These are phyloP conservation scores for Peronospora tabacina DNA, from an alignment of 352 stramenopile species.

Conservation along the genomic window DNA sequence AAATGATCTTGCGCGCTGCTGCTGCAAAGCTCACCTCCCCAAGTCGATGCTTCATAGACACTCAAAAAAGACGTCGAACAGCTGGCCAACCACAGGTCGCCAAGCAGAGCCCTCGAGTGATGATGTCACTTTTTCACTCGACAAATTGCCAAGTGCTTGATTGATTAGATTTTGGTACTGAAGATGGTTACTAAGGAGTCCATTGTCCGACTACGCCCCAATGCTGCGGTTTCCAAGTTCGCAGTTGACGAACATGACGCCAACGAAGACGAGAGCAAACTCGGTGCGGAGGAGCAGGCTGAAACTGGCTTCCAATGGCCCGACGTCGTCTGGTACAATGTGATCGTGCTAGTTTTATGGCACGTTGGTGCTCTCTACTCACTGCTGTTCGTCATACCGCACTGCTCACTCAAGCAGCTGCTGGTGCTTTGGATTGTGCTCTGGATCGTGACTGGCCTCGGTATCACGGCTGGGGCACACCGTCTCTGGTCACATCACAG, in stretches of 20 bases:
- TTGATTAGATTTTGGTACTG: constrained; percentile 3
- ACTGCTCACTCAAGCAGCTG: constrained; percentile 37
- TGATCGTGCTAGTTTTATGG: constrained; percentile 52
- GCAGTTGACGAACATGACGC: constrained; percentile 6
- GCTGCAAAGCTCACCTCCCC: no score
- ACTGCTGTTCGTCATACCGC: constrained; percentile 51
- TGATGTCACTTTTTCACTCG: constrained; percentile 17
- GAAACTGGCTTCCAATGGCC: constrained; percentile 43
- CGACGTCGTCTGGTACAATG: constrained; percentile 86
- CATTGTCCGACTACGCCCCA: constrained; percentile 2
- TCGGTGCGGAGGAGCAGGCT: constrained; percentile 27
- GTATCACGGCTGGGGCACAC: constrained; percentile 96
- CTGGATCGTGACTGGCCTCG: constrained; percentile 84
- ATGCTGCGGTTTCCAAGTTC: not conserved
- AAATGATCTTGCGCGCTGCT: no score
- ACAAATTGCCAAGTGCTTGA: constrained; percentile 8
- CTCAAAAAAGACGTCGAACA: not conserved
- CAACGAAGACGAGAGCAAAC: constrained; percentile 35
- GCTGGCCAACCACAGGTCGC: constrained; percentile 6
- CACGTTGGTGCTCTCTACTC: constrained; percentile 72
- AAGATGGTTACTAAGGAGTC: not conserved
- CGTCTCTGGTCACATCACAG: constrained; percentile 94
- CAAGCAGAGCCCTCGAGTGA: constrained; percentile 5
- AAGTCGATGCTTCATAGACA: no score
- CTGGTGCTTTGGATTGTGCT: constrained; percentile 54